Base-by-base conservation (phyloP, 2,329 filamentous ascomycete genomes). In the Neocucurbitaria cava region DNA sequence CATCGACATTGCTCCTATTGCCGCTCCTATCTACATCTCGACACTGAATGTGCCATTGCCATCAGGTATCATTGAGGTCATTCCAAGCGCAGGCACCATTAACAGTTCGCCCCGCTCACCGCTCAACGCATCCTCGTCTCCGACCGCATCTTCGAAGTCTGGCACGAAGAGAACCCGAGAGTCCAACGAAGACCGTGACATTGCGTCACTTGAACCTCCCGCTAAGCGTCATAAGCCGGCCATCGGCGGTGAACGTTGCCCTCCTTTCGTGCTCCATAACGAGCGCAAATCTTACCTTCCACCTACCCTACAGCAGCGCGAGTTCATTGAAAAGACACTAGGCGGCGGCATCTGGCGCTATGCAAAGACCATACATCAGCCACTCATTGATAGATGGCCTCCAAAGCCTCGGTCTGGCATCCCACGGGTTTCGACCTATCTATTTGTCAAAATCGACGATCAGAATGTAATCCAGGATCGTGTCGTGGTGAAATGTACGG, bases 231-330 rank as follows among this genome's bases (percentile, higher is more conserved):
- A 17, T 8, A 21, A 28, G 6, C 40, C 40, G 0, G 35, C 24
- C 18, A 54, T 45, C 8, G 51, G 51, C 4, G 45, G 51, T 8
- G 51, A 44, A 26, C 24, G 18, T 23, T 48, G 44, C 9, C 51
- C 45, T 8, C 51, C 41, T 5, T 54, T 54, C 13, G 40, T 54
- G n/a, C 20, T 44, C 11, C 33, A 49, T 39, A 54, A 54, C 24
- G 33, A 41, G n/a, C n/a, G n/a, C 11, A 21, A 26, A n/a, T 26
- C 5, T 17, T 21, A 17, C 15, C 23, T 54, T 8, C 39, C 44
- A 13, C 51, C 51, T 6, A 35, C 39, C 7, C 33, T 18, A 45
- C 26, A 38, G 3, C 44, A 43, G 39, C 45, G 51, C 4, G 17
- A n/a, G 5, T 36, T 39, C 20, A 11, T 54, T 20, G 39, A 47